phyloP scores from a whole-genome alignment of 2,329 filamentous ascomycete species.

The Diplocarpon rosae region DNA sequence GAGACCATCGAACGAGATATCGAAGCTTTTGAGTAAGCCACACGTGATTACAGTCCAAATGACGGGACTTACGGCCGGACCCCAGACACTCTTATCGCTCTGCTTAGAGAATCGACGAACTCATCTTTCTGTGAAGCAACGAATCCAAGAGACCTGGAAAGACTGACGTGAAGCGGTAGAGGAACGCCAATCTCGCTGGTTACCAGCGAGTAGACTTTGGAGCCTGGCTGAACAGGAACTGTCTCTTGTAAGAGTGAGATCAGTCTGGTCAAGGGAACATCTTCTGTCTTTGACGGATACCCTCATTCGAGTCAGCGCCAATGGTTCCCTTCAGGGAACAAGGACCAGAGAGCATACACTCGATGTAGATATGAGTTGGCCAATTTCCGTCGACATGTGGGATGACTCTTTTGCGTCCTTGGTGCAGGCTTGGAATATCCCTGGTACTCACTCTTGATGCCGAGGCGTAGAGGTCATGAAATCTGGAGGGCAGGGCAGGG shows the following conservation, averaged over 20 bases:
- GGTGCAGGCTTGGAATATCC: conserved; percentile 78
- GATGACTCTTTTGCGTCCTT: conserved; percentile 68
- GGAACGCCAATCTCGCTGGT: conserved; percentile 67
- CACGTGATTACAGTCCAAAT: conserved; percentile 4
- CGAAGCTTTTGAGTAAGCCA: conserved; percentile 17
- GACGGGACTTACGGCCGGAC: conserved; percentile 33
- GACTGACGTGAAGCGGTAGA: conserved; percentile 78
- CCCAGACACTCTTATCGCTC: conserved; percentile 31
- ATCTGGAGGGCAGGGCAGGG: conserved; percentile 67
- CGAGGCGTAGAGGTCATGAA: conserved; percentile 84
- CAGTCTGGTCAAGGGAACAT: conserved; percentile 35
- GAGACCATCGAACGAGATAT: conserved; percentile 31
- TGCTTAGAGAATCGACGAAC: conserved; percentile 50
- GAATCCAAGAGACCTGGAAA: conserved; percentile 73
- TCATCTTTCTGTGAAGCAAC: conserved; percentile 57
- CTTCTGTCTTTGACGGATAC: conserved; percentile 41
- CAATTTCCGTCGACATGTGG: conserved; percentile 85
- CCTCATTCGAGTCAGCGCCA: conserved; percentile 33
- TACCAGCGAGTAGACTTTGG: conserved; percentile 56
- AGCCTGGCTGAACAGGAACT: background rate
- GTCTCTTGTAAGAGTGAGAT: conserved; percentile 29
- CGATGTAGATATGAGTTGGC: conserved; percentile 85
- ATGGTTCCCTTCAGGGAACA: conserved; percentile 1
- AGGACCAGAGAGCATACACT: conserved; percentile 53
- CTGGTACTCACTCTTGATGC: conserved; percentile 64